A percentile compares a stretch with the other conserved stretches of the same genome.
These are phyloP conservation scores for Ophiocordyceps sinensis DNA, from an alignment of 2,329 filamentous ascomycete species.

Conservation along the genomic window DNA sequence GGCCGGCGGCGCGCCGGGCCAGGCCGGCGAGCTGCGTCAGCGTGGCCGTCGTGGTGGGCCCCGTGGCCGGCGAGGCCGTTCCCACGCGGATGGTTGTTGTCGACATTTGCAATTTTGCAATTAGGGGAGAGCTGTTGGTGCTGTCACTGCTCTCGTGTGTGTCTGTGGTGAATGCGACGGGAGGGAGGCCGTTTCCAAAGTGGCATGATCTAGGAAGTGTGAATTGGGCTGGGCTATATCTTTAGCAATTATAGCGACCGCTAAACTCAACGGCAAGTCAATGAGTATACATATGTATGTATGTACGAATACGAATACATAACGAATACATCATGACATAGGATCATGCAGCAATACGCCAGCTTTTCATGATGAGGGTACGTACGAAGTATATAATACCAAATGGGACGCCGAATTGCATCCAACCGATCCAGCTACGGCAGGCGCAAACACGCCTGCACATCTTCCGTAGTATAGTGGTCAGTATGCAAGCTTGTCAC, in stretches of 20 bases:
- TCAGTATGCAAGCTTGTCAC: constrained; percentile 6
- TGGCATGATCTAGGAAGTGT: no score
- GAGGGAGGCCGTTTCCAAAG: no score
- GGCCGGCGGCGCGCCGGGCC: constrained; percentile 44
- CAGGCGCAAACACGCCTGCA: constrained; percentile 5
- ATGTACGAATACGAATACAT: no score
- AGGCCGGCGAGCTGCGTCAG: constrained; percentile 50
- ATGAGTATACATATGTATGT: no score
- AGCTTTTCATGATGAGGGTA: no score
- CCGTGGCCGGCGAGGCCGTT: constrained; percentile 39
- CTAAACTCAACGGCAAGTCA: no score
- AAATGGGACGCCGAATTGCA: not conserved
- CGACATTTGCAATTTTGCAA: no score
- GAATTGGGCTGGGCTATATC: no score
- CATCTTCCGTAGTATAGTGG: constrained; percentile 7
- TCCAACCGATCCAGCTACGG: constrained; percentile 3
- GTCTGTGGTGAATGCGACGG: not conserved
- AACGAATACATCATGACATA: no score
- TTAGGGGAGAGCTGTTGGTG: no score
- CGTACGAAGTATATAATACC: not conserved
- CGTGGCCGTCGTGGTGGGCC: constrained; percentile 39
- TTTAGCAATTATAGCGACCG: no score
- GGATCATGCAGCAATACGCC: no score
- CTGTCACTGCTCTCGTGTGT: not conserved
- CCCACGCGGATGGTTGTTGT: constrained; percentile 31